Evolutionary conservation across 768 basidiomycete species (phyloP).

Genomic region (Chlorophyllum brunneum): DNA sequence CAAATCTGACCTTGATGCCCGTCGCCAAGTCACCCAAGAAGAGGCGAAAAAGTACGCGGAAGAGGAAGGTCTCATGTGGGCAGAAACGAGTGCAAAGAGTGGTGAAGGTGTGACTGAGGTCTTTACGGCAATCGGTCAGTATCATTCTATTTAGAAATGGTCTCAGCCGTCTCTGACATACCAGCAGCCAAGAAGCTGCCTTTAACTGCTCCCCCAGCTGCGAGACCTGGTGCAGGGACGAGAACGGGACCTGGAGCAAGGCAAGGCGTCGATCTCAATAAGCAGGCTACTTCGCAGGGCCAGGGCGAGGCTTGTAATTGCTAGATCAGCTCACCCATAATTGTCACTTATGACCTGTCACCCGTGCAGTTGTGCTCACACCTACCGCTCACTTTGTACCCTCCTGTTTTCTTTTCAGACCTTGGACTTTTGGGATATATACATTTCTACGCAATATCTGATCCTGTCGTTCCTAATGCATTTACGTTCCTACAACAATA

Average conservation of each 20-base stretch:
- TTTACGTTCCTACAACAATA: background rate
- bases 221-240: slow-evolving; percentile 49
- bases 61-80: slow-evolving; percentile 91
- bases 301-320: slow-evolving; percentile 77
- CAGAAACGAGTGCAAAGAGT: slow-evolving; percentile 86
- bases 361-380: background rate
- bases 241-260: slow-evolving; percentile 50
- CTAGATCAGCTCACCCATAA: slow-evolving; percentile 30
- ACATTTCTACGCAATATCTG: slow-evolving; percentile 9
- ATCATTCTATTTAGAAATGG: background rate
- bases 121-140: slow-evolving; percentile 80
- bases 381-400: slow-evolving; percentile 20
- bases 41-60: slow-evolving; percentile 92
- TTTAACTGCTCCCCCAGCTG: slow-evolving; percentile 66
- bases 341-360: background rate
- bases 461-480: slow-evolving; percentile 11
- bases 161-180: slow-evolving; percentile 6
- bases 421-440: slow-evolving; percentile 38
- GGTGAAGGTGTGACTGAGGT: slow-evolving; percentile 85
- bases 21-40: slow-evolving; percentile 81
- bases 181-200: slow-evolving; percentile 82
- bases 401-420: slow-evolving; percentile 22
- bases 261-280: slow-evolving; percentile 80
- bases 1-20: slow-evolving; percentile 83
- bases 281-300: slow-evolving; percentile 46